phyloP scores from a whole-genome alignment of 2,329 filamentous ascomycete genomes.

The Cryphonectria radicalis region DNA sequence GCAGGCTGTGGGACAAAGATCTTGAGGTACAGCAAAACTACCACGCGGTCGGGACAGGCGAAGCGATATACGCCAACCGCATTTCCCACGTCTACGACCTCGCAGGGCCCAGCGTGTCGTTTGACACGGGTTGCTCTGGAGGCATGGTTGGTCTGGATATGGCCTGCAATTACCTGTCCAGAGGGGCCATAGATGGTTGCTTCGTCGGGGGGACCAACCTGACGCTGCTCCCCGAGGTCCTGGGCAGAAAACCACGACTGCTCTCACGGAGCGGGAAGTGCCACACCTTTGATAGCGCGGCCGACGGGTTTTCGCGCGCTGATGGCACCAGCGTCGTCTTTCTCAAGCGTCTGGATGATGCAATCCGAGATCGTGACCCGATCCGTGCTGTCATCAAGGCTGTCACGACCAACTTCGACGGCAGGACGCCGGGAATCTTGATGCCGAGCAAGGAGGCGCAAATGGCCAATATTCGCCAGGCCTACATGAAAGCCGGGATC shows the following conservation, averaged over 20 bases:
- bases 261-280: conserved; percentile 29
- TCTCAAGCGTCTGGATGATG: neutral
- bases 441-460: conserved; percentile 10
- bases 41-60: neutral
- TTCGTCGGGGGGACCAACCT: conserved; percentile 34
- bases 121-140: conserved; percentile 42
- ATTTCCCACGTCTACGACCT: conserved; percentile 41
- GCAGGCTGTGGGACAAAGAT: neutral
- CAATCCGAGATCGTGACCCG: neutral
- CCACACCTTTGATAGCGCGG: conserved; percentile 44
- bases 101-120: conserved; percentile 36
- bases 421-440: neutral
- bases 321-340: conserved; percentile 46
- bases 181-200: conserved; percentile 30
- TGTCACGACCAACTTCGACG: neutral
- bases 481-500: conserved; percentile 17
- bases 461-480: neutral
- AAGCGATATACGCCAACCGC: conserved; percentile 38
- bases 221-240: conserved; percentile 30
- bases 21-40: neutral
- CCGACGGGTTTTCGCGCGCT: conserved; percentile 54
- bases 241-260: neutral
- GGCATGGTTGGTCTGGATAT: conserved; percentile 34
- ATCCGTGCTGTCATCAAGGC: conserved; percentile 4
- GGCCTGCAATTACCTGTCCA: conserved; percentile 34